Evolutionary conservation across 139 green algal species (phyloP), one percentile per base, ranked within the genome.

Genomic region (Micromonas commoda): DNA sequence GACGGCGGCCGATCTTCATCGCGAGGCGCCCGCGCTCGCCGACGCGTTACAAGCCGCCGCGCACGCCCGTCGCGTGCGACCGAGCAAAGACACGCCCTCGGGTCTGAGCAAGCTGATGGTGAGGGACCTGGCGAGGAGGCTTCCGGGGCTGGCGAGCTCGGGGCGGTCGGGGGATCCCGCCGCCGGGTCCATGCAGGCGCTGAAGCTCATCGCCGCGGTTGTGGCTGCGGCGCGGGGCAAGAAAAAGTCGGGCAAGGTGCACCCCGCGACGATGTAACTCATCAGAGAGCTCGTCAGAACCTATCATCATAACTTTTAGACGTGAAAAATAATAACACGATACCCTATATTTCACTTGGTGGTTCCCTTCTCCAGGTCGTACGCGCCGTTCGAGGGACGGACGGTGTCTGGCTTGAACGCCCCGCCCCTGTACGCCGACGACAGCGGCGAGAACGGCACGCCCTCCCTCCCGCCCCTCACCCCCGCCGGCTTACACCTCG

Each of bases 321-420:
- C n/a, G n/a, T n/a, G n/a, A n/a, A n/a, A n/a, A n/a, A n/a, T n/a
- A n/a, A n/a, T n/a, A n/a, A n/a, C n/a, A n/a, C n/a, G n/a, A n/a
- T n/a, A n/a, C n/a, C 16, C 45, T 9, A 57, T 57, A 13, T 19
- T 33, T 13, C 24, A 31, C 6, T 13, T 5, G 13, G 61, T 33
- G 9, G 61, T 69, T 13, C 61, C 61, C 61, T 31, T 33, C 71
- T 69, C 28, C 20, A 78, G 53, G 53, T 78, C 71, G 52, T 78
- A 78, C 52, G 13, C 5, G 5, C 31, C 29, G 20, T 52, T 52
- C 31, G 19, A 32, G 3, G 71, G 71, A 23, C 71, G 71, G 13
- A 78, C 53, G 31, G 19, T 78, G 28, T 52, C 53, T 51, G 29
- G 29, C 1, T 31, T 67, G 29, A 70, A 67, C 24, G 52, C 33